phyloP scores from a whole-genome alignment of 306 rosid genomes.

The Vigna nakashimae region DNA sequence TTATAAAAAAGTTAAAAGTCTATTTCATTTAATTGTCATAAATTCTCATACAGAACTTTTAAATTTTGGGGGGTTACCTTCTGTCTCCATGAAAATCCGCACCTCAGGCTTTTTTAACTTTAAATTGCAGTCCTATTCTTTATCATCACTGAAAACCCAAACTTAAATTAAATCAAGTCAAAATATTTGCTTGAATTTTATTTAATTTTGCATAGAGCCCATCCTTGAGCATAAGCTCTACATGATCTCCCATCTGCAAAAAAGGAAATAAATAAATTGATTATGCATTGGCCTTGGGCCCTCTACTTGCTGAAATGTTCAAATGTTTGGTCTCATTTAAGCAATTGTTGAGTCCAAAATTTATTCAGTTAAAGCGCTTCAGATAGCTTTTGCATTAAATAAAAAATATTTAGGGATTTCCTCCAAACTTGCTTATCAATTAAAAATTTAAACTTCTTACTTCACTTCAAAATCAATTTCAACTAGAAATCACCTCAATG shows the following conservation, averaged over 20 bases:
- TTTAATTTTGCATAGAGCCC: slow-evolving; percentile 70
- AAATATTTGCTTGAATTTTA: slow-evolving; percentile 47
- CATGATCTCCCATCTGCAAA: slow-evolving; percentile 76
- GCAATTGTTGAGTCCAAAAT: background rate
- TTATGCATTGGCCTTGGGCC: slow-evolving; percentile 2
- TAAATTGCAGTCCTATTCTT: background rate
- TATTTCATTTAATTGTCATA: no score
- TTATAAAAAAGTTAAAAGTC: no score
- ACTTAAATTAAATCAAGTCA: slow-evolving; percentile 21
- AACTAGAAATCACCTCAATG: slow-evolving; percentile 67
- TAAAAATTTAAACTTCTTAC: background rate
- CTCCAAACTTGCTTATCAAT: background rate
- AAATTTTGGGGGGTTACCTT: no score
- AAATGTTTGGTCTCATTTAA: background rate
- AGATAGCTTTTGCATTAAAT: background rate
- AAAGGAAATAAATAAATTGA: background rate
- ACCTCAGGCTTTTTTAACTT: background rate
- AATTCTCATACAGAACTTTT: no score
- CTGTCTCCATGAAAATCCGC: no score
- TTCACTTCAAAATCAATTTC: background rate
- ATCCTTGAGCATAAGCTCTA: slow-evolving; percentile 65
- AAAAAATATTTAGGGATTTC: background rate
- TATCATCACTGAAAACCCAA: background rate
- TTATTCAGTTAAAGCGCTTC: background rate
- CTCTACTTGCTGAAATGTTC: background rate